Evolutionary conservation across 805 yeast genomes (phyloP).

Genomic region (Candida lessepsii): DNA sequence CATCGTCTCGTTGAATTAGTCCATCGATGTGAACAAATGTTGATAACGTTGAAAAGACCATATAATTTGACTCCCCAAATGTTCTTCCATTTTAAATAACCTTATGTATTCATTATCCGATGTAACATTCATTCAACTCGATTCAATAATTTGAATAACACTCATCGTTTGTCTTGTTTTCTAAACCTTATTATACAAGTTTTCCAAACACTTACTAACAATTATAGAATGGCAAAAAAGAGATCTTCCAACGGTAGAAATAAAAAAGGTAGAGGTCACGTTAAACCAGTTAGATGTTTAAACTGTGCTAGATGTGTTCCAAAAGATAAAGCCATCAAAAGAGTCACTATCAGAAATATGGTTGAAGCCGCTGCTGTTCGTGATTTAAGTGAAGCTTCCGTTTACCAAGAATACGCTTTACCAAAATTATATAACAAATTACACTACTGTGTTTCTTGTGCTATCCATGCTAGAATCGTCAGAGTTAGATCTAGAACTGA

Average conservation of each 20-base stretch:
- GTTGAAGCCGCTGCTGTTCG: slow-evolving; percentile 99
- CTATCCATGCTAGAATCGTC: slow-evolving; percentile 99
- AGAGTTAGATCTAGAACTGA: slow-evolving; percentile 99
- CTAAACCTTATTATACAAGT: too few species aligned
- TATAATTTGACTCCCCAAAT: too few species aligned
- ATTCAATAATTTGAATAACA: too few species aligned
- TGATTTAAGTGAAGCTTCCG: slow-evolving; percentile 99
- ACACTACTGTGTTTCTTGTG: slow-evolving; percentile 99
- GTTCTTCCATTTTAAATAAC: too few species aligned
- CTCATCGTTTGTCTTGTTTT: too few species aligned
- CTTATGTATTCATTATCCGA: too few species aligned
- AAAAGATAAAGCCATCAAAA: slow-evolving; percentile 99
- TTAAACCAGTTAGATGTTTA: slow-evolving; percentile 98
- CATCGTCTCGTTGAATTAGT: too few species aligned
- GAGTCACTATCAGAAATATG: slow-evolving; percentile 99
- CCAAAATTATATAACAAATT: slow-evolving; percentile 99
- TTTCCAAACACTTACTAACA: slow-evolving; percentile 23
- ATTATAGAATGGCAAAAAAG: slow-evolving; percentile 93
- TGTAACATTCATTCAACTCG: too few species aligned
- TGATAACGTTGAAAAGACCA: too few species aligned
- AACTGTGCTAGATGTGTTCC: slow-evolving; percentile 99
- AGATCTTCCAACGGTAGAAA: slow-evolving; percentile 99
- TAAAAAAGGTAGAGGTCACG: slow-evolving; percentile 99
- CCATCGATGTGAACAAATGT: too few species aligned
- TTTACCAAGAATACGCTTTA: slow-evolving; percentile 97